Conservation (phyloP, 805 yeast species). For the Pichia californica region DNA sequence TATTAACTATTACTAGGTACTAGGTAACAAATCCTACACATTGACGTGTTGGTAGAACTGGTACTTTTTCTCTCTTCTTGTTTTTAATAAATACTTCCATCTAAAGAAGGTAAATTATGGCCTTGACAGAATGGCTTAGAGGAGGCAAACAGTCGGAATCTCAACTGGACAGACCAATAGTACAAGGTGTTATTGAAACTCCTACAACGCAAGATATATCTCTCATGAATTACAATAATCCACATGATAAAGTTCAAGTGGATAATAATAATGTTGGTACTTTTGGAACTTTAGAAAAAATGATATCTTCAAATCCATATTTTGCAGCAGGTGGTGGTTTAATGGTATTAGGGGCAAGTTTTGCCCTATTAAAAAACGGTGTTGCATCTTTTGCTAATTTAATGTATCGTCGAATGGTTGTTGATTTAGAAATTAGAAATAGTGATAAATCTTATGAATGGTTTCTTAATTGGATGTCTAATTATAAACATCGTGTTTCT, state of each 20-base stretch:
- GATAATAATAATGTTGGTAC: neutral
- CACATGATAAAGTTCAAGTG: neutral
- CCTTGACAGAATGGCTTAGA: constrained; percentile 2
- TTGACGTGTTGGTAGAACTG: too few relatives aligned
- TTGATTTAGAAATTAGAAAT: constrained; percentile 88
- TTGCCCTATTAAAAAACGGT: constrained; percentile 73
- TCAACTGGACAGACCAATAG: neutral
- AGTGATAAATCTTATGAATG: constrained; percentile 90
- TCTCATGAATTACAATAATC: constrained; percentile 29
- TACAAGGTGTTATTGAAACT: constrained; percentile 10
- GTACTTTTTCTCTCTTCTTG: too few relatives aligned
- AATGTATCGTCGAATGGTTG: constrained; percentile 74
- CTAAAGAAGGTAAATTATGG: too few relatives aligned
- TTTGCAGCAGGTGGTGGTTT: constrained; percentile 98
- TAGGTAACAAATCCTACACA: too few relatives aligned
- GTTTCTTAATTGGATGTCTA: constrained; percentile 96
- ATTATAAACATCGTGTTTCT: constrained; percentile 64
- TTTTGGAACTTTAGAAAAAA: constrained; percentile 30
- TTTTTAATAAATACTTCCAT: too few relatives aligned
- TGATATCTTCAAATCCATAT: constrained; percentile 63
- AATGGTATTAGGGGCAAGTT: constrained; percentile 87
- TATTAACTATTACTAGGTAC: too few relatives aligned
- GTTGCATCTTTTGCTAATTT: constrained; percentile 56
- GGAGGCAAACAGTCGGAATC: neutral
- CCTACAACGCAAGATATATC: constrained; percentile 38